Evolutionary conservation across 179 eudicot genomes (phyloP), one percentile per base, ranked within the genome.

Genomic region (Beta macrorhiza): DNA sequence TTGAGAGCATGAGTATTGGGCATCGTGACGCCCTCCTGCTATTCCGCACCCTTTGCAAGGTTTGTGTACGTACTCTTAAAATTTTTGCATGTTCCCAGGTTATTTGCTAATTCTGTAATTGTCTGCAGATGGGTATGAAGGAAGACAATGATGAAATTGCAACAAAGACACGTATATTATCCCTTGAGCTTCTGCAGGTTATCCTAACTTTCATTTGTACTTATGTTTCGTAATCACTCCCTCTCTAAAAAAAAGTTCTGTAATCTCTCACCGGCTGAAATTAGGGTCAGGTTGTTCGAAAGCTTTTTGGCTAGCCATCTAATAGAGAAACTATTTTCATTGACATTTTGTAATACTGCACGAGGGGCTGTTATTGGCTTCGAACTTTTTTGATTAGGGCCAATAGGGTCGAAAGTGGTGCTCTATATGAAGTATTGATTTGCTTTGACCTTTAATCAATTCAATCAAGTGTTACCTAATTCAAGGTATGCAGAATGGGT

Each of bases 21-120:
- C 91, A 94, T 65, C 96, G 92, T 70, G 99, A 96, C 81, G 98
- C 98, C 84, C 87, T 96, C 74, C 86, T 94, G 72, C 92, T 96
- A 81, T 94, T 96, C 84, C 98, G 99, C 72, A 94, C 98, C n/a
- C 97, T 96, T 65, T 96, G 99, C 90, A 94, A 96, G 98, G 99
- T 96, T 86, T 84, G 91, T 86, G 42, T 55, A 16, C 17, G 4
- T 61, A 45, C 64, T 69, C 16, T 49, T 51, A 58, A 67, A 53
- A 16, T 69, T 19, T 74, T 84, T 81, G 42, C 75, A 12, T 76
- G 72, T 77, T 82, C 69, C 51, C 29, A 42, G 78, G 56, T 71
- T 59, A 56, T 74, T 44, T 47, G 84, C 58, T 88, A 77, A 80
- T 79, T 49, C 72, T 67, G 47, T 42, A 32, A 77, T 81, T 70